phyloP scores from a whole-genome alignment of 768 basidiomycete genomes.

The Boletus edulis region DNA sequence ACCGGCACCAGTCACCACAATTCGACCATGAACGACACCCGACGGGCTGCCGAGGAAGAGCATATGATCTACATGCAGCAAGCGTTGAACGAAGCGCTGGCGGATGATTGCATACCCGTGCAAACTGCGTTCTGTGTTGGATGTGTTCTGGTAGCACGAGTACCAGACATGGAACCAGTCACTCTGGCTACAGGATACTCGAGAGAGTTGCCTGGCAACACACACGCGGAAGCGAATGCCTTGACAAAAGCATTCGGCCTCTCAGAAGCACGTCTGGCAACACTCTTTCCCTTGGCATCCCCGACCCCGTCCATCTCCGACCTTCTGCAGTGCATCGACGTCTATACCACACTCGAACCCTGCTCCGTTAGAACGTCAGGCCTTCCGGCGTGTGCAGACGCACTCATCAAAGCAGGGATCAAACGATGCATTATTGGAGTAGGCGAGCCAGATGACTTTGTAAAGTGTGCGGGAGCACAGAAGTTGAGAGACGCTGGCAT shows the following conservation, averaged over 20 bases:
- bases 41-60: slow-evolving; percentile 11
- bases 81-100: slow-evolving; percentile 65
- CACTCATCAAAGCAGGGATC: slow-evolving; percentile 69
- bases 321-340: slow-evolving; percentile 59
- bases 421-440: slow-evolving; percentile 84
- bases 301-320: slow-evolving; percentile 37
- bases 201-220: slow-evolving; percentile 89
- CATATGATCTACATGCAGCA: slow-evolving; percentile 50
- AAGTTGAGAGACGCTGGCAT: slow-evolving; percentile 69
- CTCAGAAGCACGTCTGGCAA: slow-evolving; percentile 41
- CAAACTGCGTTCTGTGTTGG: slow-evolving; percentile 91
- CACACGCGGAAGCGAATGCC: slow-evolving; percentile 96
- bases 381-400: slow-evolving; percentile 80
- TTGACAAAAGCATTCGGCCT: slow-evolving; percentile 64
- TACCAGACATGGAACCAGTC: slow-evolving; percentile 42
- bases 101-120: slow-evolving; percentile 58
- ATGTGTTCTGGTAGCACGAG: slow-evolving; percentile 61
- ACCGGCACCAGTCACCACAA: neutral
- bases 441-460: slow-evolving; percentile 91
- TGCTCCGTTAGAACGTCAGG: slow-evolving; percentile 91
- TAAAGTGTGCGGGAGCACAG: slow-evolving; percentile 84
- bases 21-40: slow-evolving; percentile 1
- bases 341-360: slow-evolving; percentile 96
- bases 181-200: slow-evolving; percentile 83
- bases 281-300: slow-evolving; percentile 39